Conservation (phyloP, 176 grass and related monocot species). For the Paspalum vaginatum region DNA sequence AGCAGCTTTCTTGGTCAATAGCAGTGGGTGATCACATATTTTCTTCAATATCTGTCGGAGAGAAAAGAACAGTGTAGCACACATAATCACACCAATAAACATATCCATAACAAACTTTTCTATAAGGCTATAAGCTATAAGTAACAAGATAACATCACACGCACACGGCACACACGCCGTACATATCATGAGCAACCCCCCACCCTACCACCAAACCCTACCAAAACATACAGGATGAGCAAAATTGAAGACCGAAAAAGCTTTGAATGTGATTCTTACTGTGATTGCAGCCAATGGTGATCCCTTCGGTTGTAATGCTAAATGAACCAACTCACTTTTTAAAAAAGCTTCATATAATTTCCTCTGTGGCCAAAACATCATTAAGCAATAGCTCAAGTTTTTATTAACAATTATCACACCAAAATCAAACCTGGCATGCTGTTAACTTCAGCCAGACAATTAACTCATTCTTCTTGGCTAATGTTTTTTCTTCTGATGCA, state of each 20-base stretch:
- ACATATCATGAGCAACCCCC: no score
- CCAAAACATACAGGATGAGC: no score
- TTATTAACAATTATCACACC: constrained; percentile 2
- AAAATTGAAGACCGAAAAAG: not conserved
- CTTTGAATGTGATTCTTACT: constrained; percentile 49
- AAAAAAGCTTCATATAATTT: constrained; percentile 96
- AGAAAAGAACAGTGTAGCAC: constrained; percentile 21
- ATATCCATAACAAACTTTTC: not conserved
- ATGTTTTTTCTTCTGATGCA: constrained; percentile 38
- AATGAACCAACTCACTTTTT: constrained; percentile 78
- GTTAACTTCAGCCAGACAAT: constrained; percentile 94
- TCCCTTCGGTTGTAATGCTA: constrained; percentile 47
- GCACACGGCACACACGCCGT: no score
- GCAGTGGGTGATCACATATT: constrained; percentile 89
- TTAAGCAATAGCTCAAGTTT: constrained; percentile 30
- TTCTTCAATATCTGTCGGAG: constrained; percentile 87
- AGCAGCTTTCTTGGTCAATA: constrained; percentile 78
- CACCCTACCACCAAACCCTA: no score
- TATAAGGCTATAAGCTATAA: not conserved
- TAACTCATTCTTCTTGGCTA: constrained; percentile 78
- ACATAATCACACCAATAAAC: constrained; percentile 12
- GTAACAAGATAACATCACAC: no score
- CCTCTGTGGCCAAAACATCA: constrained; percentile 57
- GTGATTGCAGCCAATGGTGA: constrained; percentile 80
- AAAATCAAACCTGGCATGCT: constrained; percentile 65